These are phyloP conservation scores for Sonneratia alba DNA, from an alignment of 345 rosid species.

Conservation along the genomic window DNA sequence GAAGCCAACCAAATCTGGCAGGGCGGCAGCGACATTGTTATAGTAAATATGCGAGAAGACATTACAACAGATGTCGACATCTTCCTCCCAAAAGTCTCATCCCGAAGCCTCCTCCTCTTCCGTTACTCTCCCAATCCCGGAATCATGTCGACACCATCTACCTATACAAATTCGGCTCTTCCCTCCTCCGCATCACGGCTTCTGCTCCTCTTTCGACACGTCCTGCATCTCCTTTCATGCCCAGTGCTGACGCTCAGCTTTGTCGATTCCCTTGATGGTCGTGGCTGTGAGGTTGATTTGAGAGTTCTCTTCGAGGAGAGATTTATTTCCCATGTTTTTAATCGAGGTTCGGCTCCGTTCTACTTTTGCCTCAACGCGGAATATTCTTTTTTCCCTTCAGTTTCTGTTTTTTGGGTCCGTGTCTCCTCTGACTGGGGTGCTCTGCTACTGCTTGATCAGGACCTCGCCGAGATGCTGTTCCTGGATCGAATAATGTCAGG, in stretches of 20 bases:
- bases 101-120: not conserved
- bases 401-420: not conserved
- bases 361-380: no score
- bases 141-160: slow-evolving; percentile 9
- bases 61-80: slow-evolving; percentile 5
- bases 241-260: not conserved
- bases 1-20: not conserved
- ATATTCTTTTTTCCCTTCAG: not conserved
- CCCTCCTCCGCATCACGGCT: not conserved
- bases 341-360: not conserved
- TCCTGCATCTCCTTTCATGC: not conserved
- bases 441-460: slow-evolving; percentile 1
- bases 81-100: not conserved
- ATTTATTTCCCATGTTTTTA: slow-evolving; percentile 3
- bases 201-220: not conserved
- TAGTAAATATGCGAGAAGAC: not conserved
- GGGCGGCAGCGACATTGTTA: not conserved
- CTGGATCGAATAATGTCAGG: slow-evolving; percentile 1
- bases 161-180: not conserved
- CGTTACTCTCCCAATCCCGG: not conserved
- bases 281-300: not conserved
- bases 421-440: not conserved
- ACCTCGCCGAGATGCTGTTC: slow-evolving; percentile 6
- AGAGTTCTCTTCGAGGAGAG: not conserved
- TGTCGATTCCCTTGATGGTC: not conserved